These are phyloP conservation scores for Globisporangium spinosum DNA, from an alignment of 352 stramenopile species.

Conservation along the genomic window DNA sequence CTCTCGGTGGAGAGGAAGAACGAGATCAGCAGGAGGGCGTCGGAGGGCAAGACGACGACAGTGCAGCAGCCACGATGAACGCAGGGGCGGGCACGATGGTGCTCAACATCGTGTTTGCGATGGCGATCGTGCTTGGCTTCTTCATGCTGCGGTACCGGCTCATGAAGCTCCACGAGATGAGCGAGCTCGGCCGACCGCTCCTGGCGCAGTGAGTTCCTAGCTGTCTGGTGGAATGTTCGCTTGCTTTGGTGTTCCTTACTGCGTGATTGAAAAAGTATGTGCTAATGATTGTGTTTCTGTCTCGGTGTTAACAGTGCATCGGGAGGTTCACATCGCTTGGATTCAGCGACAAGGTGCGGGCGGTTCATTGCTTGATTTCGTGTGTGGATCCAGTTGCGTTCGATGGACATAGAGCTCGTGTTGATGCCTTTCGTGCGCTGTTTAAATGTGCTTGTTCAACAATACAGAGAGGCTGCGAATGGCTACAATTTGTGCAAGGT, in stretches of 20 bases:
- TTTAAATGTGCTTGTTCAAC: background rate
- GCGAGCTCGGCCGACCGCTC: constrained; percentile 49
- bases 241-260: no score
- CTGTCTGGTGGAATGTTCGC: background rate
- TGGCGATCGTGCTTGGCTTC: constrained; percentile 42
- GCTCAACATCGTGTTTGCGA: constrained; percentile 40
- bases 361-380: background rate
- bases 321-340: constrained; percentile 40
- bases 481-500: constrained; percentile 40
- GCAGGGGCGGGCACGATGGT: constrained; percentile 24
- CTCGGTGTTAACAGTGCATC: constrained; percentile 20
- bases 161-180: constrained; percentile 38
- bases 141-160: constrained; percentile 48
- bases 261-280: no score
- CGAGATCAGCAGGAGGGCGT: background rate
- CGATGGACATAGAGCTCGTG: background rate
- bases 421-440: background rate
- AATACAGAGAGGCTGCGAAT: constrained; percentile 37
- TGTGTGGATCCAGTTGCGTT: background rate
- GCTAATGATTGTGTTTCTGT: constrained; percentile 4
- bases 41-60: background rate
- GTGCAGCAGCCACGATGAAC: background rate
- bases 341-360: constrained; percentile 34
- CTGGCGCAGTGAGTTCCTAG: constrained; percentile 38
- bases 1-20: background rate